Percentiles rank a stretch among this genome's conserved stretches.
Evolutionary conservation across 2,329 filamentous ascomycete genomes (phyloP).

Genomic region (Didymella pinodella): DNA sequence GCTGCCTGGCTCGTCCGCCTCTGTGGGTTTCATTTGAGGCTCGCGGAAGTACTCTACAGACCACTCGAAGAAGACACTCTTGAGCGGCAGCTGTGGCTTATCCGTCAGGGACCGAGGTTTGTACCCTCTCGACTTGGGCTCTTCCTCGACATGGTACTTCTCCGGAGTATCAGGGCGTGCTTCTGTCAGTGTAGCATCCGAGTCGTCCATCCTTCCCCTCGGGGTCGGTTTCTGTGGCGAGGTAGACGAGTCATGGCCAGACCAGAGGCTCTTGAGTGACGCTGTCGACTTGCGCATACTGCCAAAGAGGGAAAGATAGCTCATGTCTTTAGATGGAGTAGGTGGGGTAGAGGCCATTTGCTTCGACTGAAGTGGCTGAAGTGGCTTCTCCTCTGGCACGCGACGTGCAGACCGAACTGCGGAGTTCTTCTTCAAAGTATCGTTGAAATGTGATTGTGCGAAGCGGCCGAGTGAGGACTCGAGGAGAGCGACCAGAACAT

Average conservation of each 20-base stretch:
- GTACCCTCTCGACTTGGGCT: slow-evolving; percentile 82
- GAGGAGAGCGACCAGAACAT: slow-evolving; percentile 78
- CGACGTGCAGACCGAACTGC: slow-evolving; percentile 57
- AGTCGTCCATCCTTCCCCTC: slow-evolving; percentile 64
- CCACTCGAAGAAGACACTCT: slow-evolving; percentile 90
- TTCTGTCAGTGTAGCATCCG: slow-evolving; percentile 75
- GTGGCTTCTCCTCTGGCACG: slow-evolving; percentile 39
- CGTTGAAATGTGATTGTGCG: slow-evolving; percentile 76
- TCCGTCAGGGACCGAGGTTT: slow-evolving; percentile 67
- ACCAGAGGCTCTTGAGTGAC: slow-evolving; percentile 69
- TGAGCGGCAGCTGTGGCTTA: slow-evolving; percentile 73
- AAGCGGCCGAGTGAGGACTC: slow-evolving; percentile 76
- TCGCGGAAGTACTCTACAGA: slow-evolving; percentile 97
- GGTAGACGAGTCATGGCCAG: slow-evolving; percentile 43
- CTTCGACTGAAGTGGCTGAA: slow-evolving; percentile 49
- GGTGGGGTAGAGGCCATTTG: slow-evolving; percentile 57
- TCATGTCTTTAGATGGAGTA: slow-evolving; percentile 62
- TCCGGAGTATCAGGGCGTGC: slow-evolving; percentile 70
- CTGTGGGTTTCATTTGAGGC: slow-evolving; percentile 96
- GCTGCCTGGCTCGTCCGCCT: slow-evolving; percentile 94
- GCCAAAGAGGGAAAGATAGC: slow-evolving; percentile 64
- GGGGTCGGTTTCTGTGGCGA: slow-evolving; percentile 39
- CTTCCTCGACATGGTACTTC: slow-evolving; percentile 73
- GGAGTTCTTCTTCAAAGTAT: slow-evolving; percentile 62
- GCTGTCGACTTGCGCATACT: slow-evolving; percentile 69